These are phyloP conservation scores for Phytophthora pistaciae DNA, from an alignment of 352 stramenopile species.

Conservation along the genomic window DNA sequence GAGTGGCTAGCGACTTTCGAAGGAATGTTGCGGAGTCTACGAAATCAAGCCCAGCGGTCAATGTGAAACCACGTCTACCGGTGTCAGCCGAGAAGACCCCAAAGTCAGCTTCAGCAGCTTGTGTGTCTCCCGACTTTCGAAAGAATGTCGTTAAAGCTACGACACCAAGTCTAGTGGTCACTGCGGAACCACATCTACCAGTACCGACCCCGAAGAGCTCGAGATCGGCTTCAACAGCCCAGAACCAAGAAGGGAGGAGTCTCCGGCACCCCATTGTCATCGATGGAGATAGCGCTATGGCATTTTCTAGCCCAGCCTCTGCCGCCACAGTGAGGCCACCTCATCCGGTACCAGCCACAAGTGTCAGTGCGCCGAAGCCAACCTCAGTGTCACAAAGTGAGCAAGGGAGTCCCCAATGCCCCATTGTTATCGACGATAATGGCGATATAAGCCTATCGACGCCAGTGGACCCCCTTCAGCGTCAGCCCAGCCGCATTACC, in stretches of 20 bases:
- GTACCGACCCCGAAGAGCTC: neutral
- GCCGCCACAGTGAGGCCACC: neutral
- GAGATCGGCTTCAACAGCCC: neutral
- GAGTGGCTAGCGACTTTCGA: neutral
- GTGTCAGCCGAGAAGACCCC: neutral
- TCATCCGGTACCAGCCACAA: neutral
- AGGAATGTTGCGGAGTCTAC: neutral
- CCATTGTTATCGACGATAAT: neutral
- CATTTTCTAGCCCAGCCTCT: neutral
- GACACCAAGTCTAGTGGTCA: neutral
- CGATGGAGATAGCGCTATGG: neutral
- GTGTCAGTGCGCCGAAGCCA: neutral
- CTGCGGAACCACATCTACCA: neutral
- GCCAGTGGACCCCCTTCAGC: too few species aligned
- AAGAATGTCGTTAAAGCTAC: neutral
- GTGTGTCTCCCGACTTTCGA: neutral
- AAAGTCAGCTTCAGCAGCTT: neutral
- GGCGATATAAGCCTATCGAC: too few species aligned
- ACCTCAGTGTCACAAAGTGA: neutral
- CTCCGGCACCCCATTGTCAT: neutral
- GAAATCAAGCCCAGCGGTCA: neutral
- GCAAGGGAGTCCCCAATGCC: neutral
- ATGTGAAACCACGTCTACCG: neutral
- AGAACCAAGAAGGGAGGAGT: neutral
- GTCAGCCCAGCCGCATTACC: too few species aligned